phyloP scores from a whole-genome alignment of 768 basidiomycete species.

The Termitomyces sp. region DNA sequence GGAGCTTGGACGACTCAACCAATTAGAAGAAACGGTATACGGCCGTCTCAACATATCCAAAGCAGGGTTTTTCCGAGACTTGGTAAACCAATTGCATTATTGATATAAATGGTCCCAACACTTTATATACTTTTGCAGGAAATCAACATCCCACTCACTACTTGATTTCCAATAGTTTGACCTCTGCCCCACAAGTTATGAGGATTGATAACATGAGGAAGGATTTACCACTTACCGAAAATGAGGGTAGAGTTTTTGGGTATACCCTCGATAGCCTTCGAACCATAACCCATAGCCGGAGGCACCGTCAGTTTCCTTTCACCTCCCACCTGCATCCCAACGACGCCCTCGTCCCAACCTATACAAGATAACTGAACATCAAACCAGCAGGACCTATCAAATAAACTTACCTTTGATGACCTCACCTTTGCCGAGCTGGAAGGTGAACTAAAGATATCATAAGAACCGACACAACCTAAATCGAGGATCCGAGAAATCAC shows the following conservation, averaged over 20 bases:
- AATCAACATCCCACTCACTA: slow-evolving; percentile 21
- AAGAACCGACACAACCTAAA: neutral
- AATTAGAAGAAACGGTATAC: no score
- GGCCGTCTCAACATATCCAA: neutral
- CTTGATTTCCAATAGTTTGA: slow-evolving; percentile 67
- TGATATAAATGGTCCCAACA: neutral
- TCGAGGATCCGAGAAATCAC: slow-evolving; percentile 18
- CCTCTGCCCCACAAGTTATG: slow-evolving; percentile 38
- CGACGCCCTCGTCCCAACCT: slow-evolving; percentile 92
- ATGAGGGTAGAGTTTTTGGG: slow-evolving; percentile 76
- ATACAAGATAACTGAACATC: neutral
- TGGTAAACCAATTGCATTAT: neutral
- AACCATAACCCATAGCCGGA: slow-evolving; percentile 68
- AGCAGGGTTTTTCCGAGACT: neutral
- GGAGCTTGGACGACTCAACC: no score
- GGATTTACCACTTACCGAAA: slow-evolving; percentile 54
- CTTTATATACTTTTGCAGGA: neutral
- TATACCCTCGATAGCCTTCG: slow-evolving; percentile 48
- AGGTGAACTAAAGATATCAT: slow-evolving; percentile 48
- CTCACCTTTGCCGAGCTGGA: slow-evolving; percentile 79
- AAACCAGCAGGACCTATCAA: neutral
- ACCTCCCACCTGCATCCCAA: slow-evolving; percentile 88
- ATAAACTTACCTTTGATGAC: slow-evolving; percentile 75
- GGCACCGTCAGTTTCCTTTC: slow-evolving; percentile 81
- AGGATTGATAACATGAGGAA: neutral